Evolutionary conservation across 2,329 filamentous ascomycete species (phyloP).

Genomic region (Paracoccidioides lutzii): DNA sequence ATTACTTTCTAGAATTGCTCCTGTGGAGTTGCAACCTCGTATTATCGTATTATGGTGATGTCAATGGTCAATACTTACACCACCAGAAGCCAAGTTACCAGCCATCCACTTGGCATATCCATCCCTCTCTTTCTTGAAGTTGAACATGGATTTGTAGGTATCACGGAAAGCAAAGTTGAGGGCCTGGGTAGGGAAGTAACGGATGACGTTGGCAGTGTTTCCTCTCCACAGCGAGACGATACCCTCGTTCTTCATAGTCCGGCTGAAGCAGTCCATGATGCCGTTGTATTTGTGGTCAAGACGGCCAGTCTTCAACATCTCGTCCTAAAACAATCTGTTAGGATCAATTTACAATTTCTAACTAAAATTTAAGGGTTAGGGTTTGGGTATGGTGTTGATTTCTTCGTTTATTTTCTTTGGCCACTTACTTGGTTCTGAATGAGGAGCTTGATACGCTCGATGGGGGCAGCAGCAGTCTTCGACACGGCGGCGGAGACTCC

Average conservation of each 20-base stretch:
- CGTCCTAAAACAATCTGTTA: slow-evolving; percentile 54
- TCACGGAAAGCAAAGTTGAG: slow-evolving; percentile 99
- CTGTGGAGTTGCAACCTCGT: too few species aligned
- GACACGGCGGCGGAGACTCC: slow-evolving; percentile 99
- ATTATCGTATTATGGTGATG: not conserved
- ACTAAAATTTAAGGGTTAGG: not conserved
- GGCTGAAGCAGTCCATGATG: slow-evolving; percentile 89
- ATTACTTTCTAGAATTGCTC: too few species aligned
- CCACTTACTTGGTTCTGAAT: slow-evolving; percentile 97
- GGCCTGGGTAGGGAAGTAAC: slow-evolving; percentile 99
- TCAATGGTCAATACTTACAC: slow-evolving; percentile 55
- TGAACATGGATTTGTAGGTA: slow-evolving; percentile 99
- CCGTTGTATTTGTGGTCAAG: slow-evolving; percentile 94
- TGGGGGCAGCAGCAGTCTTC: slow-evolving; percentile 98
- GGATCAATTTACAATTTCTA: not conserved
- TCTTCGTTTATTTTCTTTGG: not conserved
- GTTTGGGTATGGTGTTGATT: too few species aligned
- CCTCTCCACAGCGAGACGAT: slow-evolving; percentile 93
- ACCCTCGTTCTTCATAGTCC: slow-evolving; percentile 85
- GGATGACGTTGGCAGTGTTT: slow-evolving; percentile 99
- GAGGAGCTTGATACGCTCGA: slow-evolving; percentile 99
- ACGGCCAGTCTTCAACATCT: slow-evolving; percentile 98
- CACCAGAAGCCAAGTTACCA: slow-evolving; percentile 99
- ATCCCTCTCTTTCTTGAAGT: slow-evolving; percentile 99
- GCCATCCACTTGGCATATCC: slow-evolving; percentile 98